phyloP scores from a whole-genome alignment of 176 grass and related monocot species.

The Aegilops longissima region DNA sequence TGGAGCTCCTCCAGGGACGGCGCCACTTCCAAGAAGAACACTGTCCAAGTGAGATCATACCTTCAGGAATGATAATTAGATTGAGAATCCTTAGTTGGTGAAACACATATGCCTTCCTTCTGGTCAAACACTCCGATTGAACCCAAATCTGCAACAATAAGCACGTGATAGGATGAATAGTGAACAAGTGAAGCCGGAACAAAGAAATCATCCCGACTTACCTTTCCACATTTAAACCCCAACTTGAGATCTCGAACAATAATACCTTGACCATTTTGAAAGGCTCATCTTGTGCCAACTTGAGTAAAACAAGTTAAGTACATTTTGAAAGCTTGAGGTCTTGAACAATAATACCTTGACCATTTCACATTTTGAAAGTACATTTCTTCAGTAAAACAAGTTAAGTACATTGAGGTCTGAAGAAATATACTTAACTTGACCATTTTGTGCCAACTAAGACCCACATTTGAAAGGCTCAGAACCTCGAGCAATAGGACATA shows the following conservation, averaged over 20 bases:
- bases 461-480: background rate
- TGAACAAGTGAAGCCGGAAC: background rate
- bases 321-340: too few relatives aligned
- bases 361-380: too few relatives aligned
- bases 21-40: background rate
- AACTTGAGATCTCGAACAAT: background rate
- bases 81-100: background rate
- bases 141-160: background rate
- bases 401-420: background rate
- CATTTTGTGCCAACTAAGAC: background rate
- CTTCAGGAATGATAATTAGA: background rate
- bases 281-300: too few relatives aligned
- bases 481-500: background rate
- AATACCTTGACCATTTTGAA: too few relatives aligned
- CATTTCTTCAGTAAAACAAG: too few relatives aligned
- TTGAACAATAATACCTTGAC: too few relatives aligned
- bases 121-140: background rate
- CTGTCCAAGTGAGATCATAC: slow-evolving; percentile 5
- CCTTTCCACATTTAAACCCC: background rate
- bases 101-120: background rate
- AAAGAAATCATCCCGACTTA: background rate
- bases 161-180: background rate
- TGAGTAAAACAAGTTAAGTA: too few relatives aligned
- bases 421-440: background rate
- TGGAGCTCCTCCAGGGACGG: background rate